Evolutionary conservation across 176 grass and related monocot genomes (phyloP), one percentile per base, ranked within the genome.

Genomic region (Oryza officinalis): DNA sequence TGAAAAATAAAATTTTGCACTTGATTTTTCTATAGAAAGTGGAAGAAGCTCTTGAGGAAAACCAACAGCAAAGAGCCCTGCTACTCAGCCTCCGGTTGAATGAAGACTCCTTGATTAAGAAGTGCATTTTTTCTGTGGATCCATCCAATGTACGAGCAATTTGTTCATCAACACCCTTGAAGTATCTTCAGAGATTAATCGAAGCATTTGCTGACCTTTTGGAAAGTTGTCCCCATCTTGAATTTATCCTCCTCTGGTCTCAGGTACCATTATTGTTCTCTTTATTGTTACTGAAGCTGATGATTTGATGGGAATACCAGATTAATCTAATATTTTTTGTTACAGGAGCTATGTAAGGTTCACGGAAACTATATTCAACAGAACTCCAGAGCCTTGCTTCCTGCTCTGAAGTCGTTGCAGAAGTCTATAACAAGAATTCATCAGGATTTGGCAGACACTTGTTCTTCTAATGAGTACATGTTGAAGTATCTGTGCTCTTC

Each of bases 381-480:
- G 63, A 99, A 99, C 67, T 99, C 91, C 25, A 90, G 89, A 77
- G 83, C 77, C 37, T 81, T 99, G 86, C 96, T 99, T 85, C 93
- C 96, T 11, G 75, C 91, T 64, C 81, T 99, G 41, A 99, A 90
- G 75, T 94, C 96, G 4, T 71, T 99, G 74, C 91, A 99, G 79
- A 94, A 99, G 37, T 90, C 96, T 46, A 95, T 99, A 77, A 92
- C 96, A 67, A 92, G 86, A 71, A 38, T 95, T 67, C 96, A 99
- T 77, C 96, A 99, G 77, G 96, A 99, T 90, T 72, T 99, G 80
- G 87, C 86, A 3, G 91, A 96, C 43, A 96, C 91, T n/a, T 99
- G 93, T 85, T 92, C 93, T 81, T 99, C 93, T 4, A 99, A 96
- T 14, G 96, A 99, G 75, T 99, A 96, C 74, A 86, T 99, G 46